Evolutionary conservation across 1,139 yeast genomes (phyloP).

Genomic region (Geotrichum carabidarum): DNA sequence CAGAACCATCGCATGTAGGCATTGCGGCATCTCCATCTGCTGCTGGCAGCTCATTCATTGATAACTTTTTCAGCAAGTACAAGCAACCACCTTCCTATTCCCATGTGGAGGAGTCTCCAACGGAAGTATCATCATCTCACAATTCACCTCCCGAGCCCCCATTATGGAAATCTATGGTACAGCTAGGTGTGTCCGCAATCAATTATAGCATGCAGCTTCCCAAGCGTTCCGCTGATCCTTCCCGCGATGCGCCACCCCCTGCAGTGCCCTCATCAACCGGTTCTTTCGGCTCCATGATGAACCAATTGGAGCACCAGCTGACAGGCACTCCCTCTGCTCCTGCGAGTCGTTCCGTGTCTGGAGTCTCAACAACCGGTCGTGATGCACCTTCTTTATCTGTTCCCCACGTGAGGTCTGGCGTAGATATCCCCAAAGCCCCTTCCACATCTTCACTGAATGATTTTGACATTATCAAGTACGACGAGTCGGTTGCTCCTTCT

Average conservation of each 20-base stretch:
- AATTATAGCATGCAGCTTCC: slow-evolving; percentile 12
- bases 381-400: neutral
- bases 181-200: slow-evolving; percentile 18
- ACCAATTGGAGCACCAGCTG: slow-evolving; percentile 5
- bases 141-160: neutral
- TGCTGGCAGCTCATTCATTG: slow-evolving; percentile 15
- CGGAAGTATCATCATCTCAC: neutral
- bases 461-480: slow-evolving; percentile 16
- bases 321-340: neutral
- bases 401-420: neutral
- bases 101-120: neutral
- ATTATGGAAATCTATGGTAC: slow-evolving; percentile 15
- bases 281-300: slow-evolving; percentile 6
- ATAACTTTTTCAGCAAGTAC: slow-evolving; percentile 18
- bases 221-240: neutral
- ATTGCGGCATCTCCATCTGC: neutral
- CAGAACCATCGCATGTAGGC: neutral
- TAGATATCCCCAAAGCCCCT: neutral
- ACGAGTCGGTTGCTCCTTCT: slow-evolving; percentile 9
- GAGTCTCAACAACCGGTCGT: neutral
- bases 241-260: neutral
- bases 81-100: slow-evolving; percentile 18
- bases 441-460: slow-evolving; percentile 14
- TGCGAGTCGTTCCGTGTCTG: neutral
- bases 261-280: neutral